phyloP scores from a whole-genome alignment of 306 rosid genomes.

The Urtica urens region DNA sequence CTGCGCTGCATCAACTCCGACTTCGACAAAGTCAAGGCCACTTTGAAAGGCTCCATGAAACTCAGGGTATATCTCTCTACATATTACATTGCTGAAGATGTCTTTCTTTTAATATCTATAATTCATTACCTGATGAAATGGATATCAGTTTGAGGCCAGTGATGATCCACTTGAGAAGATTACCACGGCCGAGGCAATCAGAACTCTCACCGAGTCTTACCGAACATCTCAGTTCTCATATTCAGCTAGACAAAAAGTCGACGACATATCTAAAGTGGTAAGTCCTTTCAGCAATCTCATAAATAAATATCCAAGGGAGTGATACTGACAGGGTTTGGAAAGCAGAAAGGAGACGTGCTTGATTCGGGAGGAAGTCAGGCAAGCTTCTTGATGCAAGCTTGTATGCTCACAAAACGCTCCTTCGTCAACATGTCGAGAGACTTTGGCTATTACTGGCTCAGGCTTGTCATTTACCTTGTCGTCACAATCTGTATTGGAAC shows the following conservation, averaged over 20 bases:
- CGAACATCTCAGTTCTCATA: slow-evolving; percentile 65
- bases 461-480: slow-evolving; percentile 83
- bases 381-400: slow-evolving; percentile 75
- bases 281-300: slow-evolving; percentile 18
- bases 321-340: slow-evolving; percentile 9
- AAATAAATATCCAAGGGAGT: neutral
- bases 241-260: slow-evolving; percentile 58
- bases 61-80: slow-evolving; percentile 39
- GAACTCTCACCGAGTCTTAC: slow-evolving; percentile 55
- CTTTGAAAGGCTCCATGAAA: slow-evolving; percentile 88
- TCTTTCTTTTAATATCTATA: neutral
- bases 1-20: slow-evolving; percentile 90
- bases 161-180: slow-evolving; percentile 86
- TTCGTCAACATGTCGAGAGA: slow-evolving; percentile 96
- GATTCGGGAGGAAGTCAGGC: slow-evolving; percentile 97
- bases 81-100: neutral
- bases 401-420: slow-evolving; percentile 72
- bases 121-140: neutral
- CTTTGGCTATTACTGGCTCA: slow-evolving; percentile 94
- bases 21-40: slow-evolving; percentile 85
- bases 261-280: slow-evolving; percentile 78
- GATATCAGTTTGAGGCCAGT: slow-evolving; percentile 57
- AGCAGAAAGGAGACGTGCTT: slow-evolving; percentile 84
- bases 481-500: slow-evolving; percentile 88
- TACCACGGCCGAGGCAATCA: slow-evolving; percentile 70